These are phyloP conservation scores for Fusarium setosum DNA, from an alignment of 2,329 filamentous ascomycete genomes.

Conservation along the genomic window DNA sequence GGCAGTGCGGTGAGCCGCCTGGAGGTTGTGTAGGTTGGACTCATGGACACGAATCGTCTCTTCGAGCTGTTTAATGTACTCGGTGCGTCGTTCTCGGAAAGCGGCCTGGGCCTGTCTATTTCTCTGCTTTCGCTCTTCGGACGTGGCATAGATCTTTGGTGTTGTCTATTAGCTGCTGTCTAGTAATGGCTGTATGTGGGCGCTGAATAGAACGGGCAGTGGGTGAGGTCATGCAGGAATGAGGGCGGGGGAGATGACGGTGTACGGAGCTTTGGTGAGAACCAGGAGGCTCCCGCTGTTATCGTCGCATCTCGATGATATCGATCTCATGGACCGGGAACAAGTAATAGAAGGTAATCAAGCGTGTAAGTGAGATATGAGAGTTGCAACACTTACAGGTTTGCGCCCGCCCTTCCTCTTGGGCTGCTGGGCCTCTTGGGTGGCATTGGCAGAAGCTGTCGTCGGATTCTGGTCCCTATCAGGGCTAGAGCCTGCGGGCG, in stretches of 20 bases:
- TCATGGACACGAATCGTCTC: constrained; percentile 98
- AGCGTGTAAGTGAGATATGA: constrained; percentile 7
- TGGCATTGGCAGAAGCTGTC: constrained; percentile 46
- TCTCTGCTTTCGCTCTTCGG: constrained; percentile 96
- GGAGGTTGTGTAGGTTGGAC: constrained; percentile 89
- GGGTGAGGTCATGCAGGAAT: background rate
- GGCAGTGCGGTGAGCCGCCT: constrained; percentile 92
- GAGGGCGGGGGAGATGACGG: constrained; percentile 16
- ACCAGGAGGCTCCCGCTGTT: background rate
- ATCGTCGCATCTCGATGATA: background rate
- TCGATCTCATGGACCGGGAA: background rate
- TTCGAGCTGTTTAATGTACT: constrained; percentile 99
- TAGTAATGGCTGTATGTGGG: background rate
- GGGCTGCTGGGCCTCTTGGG: constrained; percentile 72
- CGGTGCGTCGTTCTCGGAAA: constrained; percentile 94
- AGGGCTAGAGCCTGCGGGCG: constrained; percentile 70
- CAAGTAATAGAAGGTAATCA: background rate
- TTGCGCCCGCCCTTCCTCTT: constrained; percentile 98
- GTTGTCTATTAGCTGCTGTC: constrained; percentile 30
- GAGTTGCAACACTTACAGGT: constrained; percentile 75
- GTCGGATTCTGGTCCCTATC: constrained; percentile 62
- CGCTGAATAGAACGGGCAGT: background rate
- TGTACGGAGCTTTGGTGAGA: background rate
- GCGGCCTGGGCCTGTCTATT: constrained; percentile 98
- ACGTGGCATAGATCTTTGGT: constrained; percentile 93